These are phyloP conservation scores for Cymodocea nodosa DNA, from an alignment of 116 monocot genomes.

Conservation along the genomic window DNA sequence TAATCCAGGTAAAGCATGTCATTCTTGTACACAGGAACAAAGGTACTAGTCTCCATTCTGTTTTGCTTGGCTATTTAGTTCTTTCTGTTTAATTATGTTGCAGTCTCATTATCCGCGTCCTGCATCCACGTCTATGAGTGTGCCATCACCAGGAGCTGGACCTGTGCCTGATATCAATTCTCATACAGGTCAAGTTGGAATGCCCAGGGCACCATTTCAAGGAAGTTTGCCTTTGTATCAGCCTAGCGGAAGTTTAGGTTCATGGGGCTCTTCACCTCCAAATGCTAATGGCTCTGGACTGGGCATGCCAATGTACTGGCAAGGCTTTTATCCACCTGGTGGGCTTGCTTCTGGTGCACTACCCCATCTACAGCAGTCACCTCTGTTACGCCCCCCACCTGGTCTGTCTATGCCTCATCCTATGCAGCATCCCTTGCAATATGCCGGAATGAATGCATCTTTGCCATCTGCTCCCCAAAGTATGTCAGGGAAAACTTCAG, in stretches of 20 bases:
- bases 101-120: conserved; percentile 77
- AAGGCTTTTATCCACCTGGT: conserved; percentile 64
- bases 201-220: conserved; percentile 52
- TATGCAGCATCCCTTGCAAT: conserved; percentile 55
- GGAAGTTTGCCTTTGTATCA: conserved; percentile 69
- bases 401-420: conserved; percentile 30
- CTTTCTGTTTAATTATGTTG: conserved; percentile 5
- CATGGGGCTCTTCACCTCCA: conserved; percentile 59
- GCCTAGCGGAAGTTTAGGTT: conserved; percentile 48
- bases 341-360: conserved; percentile 35
- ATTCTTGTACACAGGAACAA: neutral
- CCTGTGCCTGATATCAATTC: conserved; percentile 25
- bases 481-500: conserved; percentile 9
- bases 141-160: conserved; percentile 35
- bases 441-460: conserved; percentile 22
- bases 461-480: conserved; percentile 15
- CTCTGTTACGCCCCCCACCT: conserved; percentile 12
- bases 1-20: conserved; percentile 48
- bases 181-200: conserved; percentile 36
- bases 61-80: neutral
- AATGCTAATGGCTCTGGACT: conserved; percentile 55
- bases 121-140: conserved; percentile 25
- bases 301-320: conserved; percentile 90
- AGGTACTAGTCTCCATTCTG: neutral
- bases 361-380: conserved; percentile 18